These are phyloP conservation scores for Tetrahymena malaccensis DNA, from an alignment of 73 alveolate genomes.

Conservation along the genomic window DNA sequence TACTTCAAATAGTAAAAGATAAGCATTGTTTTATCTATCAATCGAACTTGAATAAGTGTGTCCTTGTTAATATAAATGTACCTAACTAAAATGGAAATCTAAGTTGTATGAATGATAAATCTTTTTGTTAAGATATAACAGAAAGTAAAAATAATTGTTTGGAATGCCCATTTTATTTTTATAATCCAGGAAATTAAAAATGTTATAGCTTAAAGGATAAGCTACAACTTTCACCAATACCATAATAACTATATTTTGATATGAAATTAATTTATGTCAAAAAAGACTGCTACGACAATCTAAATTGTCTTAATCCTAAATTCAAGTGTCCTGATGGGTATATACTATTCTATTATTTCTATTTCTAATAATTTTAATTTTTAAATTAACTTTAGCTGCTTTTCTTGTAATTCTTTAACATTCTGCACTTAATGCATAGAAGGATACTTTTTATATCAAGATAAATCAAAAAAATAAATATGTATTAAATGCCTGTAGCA, in stretches of 20 bases:
- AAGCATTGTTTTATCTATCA: not conserved
- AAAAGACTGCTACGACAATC: not conserved
- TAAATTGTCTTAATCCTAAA: not conserved
- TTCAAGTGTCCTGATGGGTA: not conserved
- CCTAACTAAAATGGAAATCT: not conserved
- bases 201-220: not conserved
- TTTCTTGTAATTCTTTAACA: not conserved
- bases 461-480: not conserved
- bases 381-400: not conserved
- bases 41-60: not conserved
- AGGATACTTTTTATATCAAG: not conserved
- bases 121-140: not conserved
- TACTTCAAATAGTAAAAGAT: not conserved
- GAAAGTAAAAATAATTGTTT: not conserved
- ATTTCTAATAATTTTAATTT: not conserved
- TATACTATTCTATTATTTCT: not conserved
- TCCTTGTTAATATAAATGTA: not conserved
- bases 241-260: not conserved
- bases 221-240: not conserved
- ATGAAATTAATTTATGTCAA: not conserved
- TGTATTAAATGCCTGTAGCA: not conserved
- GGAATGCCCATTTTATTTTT: not conserved
- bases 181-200: not conserved
- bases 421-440: not conserved
- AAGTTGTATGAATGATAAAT: not conserved